Conservation (phyloP, 768 basidiomycete species). For the Termitomyces sp. region DNA sequence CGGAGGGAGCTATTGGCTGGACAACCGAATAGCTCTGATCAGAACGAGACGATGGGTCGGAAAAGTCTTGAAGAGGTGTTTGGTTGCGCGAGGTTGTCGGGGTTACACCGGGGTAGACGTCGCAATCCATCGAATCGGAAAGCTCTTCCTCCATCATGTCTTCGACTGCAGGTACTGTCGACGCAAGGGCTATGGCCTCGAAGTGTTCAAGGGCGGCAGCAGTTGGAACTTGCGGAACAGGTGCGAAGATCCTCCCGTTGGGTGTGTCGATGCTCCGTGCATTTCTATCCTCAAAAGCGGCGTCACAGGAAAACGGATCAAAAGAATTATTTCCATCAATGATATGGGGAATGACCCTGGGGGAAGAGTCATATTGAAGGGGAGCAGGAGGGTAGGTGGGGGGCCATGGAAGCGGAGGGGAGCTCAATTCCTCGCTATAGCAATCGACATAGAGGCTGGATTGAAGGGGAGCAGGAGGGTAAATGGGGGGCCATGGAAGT, state of each 20-base stretch:
- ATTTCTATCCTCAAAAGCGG: neutral
- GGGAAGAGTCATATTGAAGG: too few species aligned
- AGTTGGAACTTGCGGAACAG: constrained; percentile 1
- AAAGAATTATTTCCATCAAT: neutral
- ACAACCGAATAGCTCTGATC: neutral
- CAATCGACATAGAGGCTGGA: too few species aligned
- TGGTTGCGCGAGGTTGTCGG: neutral
- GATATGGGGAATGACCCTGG: neutral
- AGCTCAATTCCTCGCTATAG: too few species aligned
- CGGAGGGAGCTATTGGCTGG: too few species aligned
- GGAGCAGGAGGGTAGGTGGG: too few species aligned
- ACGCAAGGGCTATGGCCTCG: neutral
- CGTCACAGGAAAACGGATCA: neutral
- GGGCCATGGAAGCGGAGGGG: too few species aligned
- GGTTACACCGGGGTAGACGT: neutral
- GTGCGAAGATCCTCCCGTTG: constrained; percentile 5
- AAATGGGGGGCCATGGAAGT: too few species aligned
- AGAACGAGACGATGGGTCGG: neutral
- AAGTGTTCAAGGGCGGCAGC: constrained; percentile 2
- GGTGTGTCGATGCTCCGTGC: neutral
- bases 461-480: too few species aligned
- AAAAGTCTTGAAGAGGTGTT: neutral
- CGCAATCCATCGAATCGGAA: neutral
- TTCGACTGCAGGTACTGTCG: neutral
- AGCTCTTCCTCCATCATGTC: neutral